Evolutionary conservation across 2,329 filamentous ascomycete genomes (phyloP), one percentile per base, ranked within the genome.

Genomic region (Penicillium sp.): DNA sequence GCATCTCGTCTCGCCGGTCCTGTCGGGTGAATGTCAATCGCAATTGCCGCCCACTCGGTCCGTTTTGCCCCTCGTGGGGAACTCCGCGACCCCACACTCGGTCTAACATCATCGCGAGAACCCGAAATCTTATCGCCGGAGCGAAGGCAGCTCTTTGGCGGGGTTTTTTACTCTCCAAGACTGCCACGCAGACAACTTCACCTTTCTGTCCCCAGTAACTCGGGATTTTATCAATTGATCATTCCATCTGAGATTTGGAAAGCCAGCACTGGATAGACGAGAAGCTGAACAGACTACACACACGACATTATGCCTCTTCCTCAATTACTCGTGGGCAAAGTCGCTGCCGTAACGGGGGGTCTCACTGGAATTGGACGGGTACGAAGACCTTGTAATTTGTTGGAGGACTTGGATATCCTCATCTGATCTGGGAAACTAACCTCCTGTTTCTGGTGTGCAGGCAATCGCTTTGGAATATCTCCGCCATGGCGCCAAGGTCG

Each of bases 311-410:
- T 76, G 75, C 64, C 73, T 55, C 64, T 71, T 6, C 71, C 75
- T 64, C 71, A 73, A 66, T 83, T 95, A 68, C 86, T 96, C 59
- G 73, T 79, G 57, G 87, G 85, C 75, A 96, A 96, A 78, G 89
- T 88, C 13, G 91, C 91, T 77, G 90, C 92, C 74, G 92, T 97
- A 71, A 96, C 92, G 0, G 92, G 93, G 65, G 92, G 91, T 59
- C 89, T 89, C 3, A 96, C 92, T 1, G 92, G 92, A 58, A 96
- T 96, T 70, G 93, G 93, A 55, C 86, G 91, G 55, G 76, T 78
- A 75, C 16, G 57, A 28, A 19, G 13, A 2, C 22, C 28, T 54
- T 58, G 42, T 16, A 19, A 4, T 6, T 35, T n/a, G 16, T 22
- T 25, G 11, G n/a, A 46, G 14, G 2, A 37, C 19, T 5, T 5